Percentiles rank a stretch among this genome's conserved stretches.
These are phyloP conservation scores for Flaveria floridana DNA, from an alignment of 140 eudicot species.

Conservation along the genomic window DNA sequence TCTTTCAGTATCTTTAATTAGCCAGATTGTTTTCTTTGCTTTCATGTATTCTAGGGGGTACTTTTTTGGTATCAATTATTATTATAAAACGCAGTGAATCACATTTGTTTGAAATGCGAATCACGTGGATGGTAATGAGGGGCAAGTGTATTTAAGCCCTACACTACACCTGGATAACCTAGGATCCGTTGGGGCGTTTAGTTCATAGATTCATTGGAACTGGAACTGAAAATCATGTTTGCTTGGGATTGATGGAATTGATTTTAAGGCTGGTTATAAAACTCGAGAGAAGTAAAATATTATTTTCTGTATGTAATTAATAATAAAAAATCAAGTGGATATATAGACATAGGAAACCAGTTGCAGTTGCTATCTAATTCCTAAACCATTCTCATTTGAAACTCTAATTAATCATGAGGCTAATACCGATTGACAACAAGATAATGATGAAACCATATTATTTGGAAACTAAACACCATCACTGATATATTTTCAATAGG, in stretches of 20 bases:
- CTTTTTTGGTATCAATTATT: conserved; percentile 12
- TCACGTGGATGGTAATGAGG: background rate
- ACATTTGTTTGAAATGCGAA: background rate
- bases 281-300: background rate
- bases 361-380: background rate
- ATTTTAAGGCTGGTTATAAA: background rate
- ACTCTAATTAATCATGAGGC: background rate
- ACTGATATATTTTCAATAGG: background rate
- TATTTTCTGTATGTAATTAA: background rate
- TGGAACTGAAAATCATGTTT: background rate
- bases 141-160: background rate
- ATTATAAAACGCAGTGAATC: background rate
- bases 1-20: background rate
- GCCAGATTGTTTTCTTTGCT: conserved; percentile 17
- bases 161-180: background rate
- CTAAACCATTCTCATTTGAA: background rate
- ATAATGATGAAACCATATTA: background rate
- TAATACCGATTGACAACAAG: background rate
- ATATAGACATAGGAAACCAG: background rate
- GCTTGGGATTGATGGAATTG: background rate
- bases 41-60: background rate
- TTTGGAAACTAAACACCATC: background rate
- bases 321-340: background rate
- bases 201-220: background rate
- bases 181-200: background rate